Evolutionary conservation across 495 filamentous ascomycete genomes (phyloP).

Genomic region (Astrocystis sublimbata): DNA sequence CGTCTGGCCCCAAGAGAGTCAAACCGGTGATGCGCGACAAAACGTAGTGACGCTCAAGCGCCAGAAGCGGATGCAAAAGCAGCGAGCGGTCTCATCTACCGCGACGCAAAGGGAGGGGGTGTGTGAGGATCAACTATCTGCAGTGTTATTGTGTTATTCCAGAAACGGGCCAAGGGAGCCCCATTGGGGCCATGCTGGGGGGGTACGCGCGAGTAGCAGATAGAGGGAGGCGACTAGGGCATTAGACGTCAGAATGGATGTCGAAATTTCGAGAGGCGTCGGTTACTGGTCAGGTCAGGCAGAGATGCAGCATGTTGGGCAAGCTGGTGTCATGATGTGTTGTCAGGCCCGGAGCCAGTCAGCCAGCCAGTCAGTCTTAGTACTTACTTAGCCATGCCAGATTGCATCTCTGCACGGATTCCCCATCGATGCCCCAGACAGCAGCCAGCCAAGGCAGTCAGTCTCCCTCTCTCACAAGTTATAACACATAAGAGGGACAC

Average conservation of each 20-base stretch:
- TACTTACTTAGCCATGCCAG: slow-evolving; percentile 11
- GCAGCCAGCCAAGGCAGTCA: too few relatives aligned
- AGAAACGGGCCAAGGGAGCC: background rate
- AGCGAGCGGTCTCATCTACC: slow-evolving; percentile 36
- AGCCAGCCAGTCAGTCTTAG: too few relatives aligned
- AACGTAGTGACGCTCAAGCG: slow-evolving; percentile 44
- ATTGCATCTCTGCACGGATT: slow-evolving; percentile 16
- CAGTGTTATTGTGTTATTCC: slow-evolving; percentile 10
- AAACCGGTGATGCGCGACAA: slow-evolving; percentile 32
- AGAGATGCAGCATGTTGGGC: slow-evolving; percentile 53
- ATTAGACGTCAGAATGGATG: slow-evolving; percentile 19
- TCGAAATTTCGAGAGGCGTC: slow-evolving; percentile 23
- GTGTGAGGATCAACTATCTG: slow-evolving; percentile 17
- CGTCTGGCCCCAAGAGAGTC: slow-evolving; percentile 23
- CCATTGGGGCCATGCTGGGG: slow-evolving; percentile 13
- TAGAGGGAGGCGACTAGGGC: slow-evolving; percentile 10
- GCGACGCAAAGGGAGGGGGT: slow-evolving; percentile 11
- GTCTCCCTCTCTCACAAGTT: too few relatives aligned
- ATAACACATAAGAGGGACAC: slow-evolving; percentile 1
- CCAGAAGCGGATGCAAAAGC: slow-evolving; percentile 38
- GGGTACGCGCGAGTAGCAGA: slow-evolving; percentile 4
- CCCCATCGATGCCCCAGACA: slow-evolving; percentile 7
- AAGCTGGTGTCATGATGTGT: slow-evolving; percentile 46
- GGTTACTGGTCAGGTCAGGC: slow-evolving; percentile 50
- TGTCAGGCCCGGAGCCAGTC: slow-evolving; percentile 33